Conservation (phyloP, 495 filamentous ascomycete genomes). For the Aspergillus sclerotioniger region DNA sequence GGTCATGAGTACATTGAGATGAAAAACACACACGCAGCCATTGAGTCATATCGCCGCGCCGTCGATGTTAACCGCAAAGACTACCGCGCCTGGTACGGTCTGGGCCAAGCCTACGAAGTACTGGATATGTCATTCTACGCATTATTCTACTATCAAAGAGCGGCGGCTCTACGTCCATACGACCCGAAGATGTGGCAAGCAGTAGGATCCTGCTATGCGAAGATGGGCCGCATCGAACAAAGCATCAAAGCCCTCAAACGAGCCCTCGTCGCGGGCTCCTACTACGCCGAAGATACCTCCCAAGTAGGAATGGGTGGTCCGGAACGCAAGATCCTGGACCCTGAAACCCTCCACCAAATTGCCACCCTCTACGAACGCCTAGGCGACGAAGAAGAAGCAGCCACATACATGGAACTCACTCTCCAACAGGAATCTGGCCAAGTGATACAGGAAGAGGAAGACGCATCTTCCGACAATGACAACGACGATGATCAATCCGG, state of each 20-base stretch:
- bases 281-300: conserved; percentile 61
- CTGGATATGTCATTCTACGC: conserved; percentile 97
- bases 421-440: conserved; percentile 78
- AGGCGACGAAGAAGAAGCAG: conserved; percentile 71
- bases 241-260: conserved; percentile 94
- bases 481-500: conserved; percentile 46
- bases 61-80: conserved; percentile 96
- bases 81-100: conserved; percentile 97
- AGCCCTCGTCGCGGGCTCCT: conserved; percentile 78
- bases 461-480: conserved; percentile 33
- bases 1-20: conserved; percentile 98
- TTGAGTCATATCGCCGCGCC: conserved; percentile 93
- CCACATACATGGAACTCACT: conserved; percentile 91
- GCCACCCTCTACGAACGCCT: conserved; percentile 83
- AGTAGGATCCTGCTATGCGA: conserved; percentile 84
- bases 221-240: conserved; percentile 76
- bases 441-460: conserved; percentile 33
- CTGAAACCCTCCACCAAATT: conserved; percentile 86
- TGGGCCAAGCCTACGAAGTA: conserved; percentile 96
- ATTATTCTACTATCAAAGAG: conserved; percentile 95
- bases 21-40: conserved; percentile 98
- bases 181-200: conserved; percentile 99
- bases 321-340: conserved; percentile 65
- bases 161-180: conserved; percentile 83
- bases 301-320: conserved; percentile 22